Conservation (phyloP, 345 rosid genomes). For the Eucalyptus pauciflora region DNA sequence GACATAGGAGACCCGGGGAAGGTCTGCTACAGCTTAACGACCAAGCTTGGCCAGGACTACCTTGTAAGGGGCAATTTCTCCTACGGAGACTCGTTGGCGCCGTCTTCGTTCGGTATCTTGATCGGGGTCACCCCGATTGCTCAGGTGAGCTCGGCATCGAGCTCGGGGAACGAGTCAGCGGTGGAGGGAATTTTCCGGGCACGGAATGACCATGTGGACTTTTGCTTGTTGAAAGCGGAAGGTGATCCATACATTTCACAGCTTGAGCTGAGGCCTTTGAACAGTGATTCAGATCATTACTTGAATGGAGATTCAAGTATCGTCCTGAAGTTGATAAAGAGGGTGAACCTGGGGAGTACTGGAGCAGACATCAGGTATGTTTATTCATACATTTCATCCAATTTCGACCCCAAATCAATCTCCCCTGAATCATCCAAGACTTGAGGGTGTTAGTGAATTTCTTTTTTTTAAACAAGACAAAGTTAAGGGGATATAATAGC, state of each 20-base stretch:
- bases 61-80: constrained; percentile 35
- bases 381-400: not conserved
- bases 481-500: not conserved
- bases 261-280: constrained; percentile 41
- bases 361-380: constrained; percentile 26
- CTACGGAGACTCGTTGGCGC: not conserved
- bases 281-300: constrained; percentile 16
- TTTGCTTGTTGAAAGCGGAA: constrained; percentile 23
- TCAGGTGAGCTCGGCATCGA: constrained; percentile 11
- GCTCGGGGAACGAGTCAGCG: not conserved
- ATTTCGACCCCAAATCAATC: not conserved
- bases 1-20: constrained; percentile 8
- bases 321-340: constrained; percentile 30
- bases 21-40: constrained; percentile 36
- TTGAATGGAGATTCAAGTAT: constrained; percentile 4
- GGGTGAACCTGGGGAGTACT: constrained; percentile 24
- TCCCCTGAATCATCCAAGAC: not conserved
- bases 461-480: not conserved
- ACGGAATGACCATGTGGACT: constrained; percentile 6
- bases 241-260: constrained; percentile 38
- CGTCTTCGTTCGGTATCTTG: constrained; percentile 7
- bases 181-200: constrained; percentile 47
- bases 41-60: constrained; percentile 19
- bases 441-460: not conserved
- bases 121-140: constrained; percentile 27